Conservation (phyloP, 208 protist species). For the Balamuthia mandrillaris region DNA sequence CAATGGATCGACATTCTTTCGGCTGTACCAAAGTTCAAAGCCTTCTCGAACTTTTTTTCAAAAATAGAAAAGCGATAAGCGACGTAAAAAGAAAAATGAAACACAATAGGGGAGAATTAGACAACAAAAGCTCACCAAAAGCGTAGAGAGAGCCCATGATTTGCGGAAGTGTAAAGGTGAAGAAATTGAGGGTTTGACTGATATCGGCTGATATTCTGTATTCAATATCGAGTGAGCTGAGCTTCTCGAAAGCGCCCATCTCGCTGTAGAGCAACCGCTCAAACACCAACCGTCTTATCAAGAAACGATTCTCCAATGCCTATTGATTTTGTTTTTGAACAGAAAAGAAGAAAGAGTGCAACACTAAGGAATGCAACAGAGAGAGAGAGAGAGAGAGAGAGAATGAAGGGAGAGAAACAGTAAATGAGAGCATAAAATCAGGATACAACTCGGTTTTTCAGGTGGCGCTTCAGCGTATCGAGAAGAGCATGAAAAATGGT, state of each 20-base stretch:
- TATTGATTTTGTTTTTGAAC: too few species aligned
- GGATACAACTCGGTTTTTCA: constrained; percentile 43
- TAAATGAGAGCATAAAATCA: background rate
- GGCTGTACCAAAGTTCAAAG: constrained; percentile 19
- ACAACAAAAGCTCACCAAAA: too few species aligned
- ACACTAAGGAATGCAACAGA: too few species aligned
- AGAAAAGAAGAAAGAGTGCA: too few species aligned
- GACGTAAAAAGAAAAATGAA: too few species aligned
- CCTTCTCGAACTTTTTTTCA: constrained; percentile 38
- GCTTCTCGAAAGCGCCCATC: constrained; percentile 53
- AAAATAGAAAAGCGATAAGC: too few species aligned
- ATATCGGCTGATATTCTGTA: constrained; percentile 48
- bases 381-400: too few species aligned
- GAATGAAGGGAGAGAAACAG: background rate
- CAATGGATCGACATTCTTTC: constrained; percentile 39
- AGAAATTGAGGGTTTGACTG: constrained; percentile 32
- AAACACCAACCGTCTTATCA: constrained; percentile 50
- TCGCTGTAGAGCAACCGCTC: constrained; percentile 54
- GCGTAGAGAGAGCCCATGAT: background rate
- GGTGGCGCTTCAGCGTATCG: constrained; percentile 38
- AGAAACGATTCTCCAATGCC: constrained; percentile 41
- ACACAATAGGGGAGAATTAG: too few species aligned
- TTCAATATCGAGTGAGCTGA: constrained; percentile 42
- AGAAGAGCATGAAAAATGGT: constrained; percentile 40
- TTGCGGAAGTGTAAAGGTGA: background rate